phyloP scores from a whole-genome alignment of 306 rosid genomes.

The Cucumis melo region DNA sequence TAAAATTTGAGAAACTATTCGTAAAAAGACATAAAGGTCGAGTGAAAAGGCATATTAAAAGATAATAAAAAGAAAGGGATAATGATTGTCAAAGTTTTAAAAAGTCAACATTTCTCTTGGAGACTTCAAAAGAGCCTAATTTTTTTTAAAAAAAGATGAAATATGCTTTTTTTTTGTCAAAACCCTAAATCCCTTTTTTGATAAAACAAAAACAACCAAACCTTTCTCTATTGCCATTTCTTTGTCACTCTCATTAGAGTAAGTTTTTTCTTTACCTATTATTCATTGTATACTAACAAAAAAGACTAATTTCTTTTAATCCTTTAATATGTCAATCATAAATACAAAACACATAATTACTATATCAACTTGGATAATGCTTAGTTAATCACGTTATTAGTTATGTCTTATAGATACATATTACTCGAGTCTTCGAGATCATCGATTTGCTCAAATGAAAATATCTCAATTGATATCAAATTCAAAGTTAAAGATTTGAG shows the following conservation, averaged over 20 bases:
- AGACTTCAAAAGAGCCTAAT: not conserved
- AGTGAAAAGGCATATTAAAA: too few species aligned
- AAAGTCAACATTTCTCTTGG: not conserved
- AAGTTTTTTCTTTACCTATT: not conserved
- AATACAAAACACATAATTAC: not conserved
- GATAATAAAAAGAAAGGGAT: not conserved
- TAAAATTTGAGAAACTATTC: too few species aligned
- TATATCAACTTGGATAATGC: not conserved
- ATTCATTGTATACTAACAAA: too few species aligned
- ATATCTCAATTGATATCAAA: too few species aligned
- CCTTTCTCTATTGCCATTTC: not conserved
- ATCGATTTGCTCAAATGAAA: too few species aligned
- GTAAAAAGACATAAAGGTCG: too few species aligned
- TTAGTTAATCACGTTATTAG: too few species aligned
- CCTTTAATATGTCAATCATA: not conserved
- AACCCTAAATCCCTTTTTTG: not conserved
- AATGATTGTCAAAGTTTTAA: not conserved
- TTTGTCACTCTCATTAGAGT: not conserved
- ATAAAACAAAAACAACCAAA: not conserved
- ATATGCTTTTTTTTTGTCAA: not conserved
- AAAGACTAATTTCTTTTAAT: too few species aligned
- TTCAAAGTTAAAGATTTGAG: too few species aligned
- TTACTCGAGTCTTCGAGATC: too few species aligned
- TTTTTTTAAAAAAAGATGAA: not conserved
- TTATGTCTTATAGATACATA: too few species aligned